phyloP scores from a whole-genome alignment of 2,329 filamentous ascomycete genomes.

The Fusarium siculi region DNA sequence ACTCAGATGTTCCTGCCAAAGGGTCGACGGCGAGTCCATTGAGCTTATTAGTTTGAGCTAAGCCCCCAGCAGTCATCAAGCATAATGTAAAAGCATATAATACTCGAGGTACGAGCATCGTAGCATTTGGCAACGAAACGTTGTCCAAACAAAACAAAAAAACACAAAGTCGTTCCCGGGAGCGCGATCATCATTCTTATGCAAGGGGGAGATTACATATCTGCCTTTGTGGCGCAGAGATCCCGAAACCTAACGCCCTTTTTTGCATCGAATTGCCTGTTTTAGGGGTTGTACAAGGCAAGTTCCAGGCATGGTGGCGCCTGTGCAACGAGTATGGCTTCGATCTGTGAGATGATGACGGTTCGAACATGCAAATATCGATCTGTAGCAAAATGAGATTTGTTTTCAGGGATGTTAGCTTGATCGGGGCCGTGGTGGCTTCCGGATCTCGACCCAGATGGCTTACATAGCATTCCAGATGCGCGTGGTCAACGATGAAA shows the following conservation, averaged over 20 bases:
- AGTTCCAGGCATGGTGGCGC: background rate
- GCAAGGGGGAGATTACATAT: background rate
- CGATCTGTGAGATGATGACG: background rate
- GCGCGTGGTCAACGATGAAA: background rate
- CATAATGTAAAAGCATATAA: background rate
- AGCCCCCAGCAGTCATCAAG: background rate
- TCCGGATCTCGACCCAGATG: background rate
- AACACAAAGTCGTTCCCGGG: background rate
- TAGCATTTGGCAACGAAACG: background rate
- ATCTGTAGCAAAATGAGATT: background rate
- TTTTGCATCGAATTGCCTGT: background rate
- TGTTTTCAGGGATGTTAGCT: background rate
- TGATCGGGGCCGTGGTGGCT: background rate
- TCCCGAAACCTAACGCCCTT: background rate
- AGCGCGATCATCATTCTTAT: background rate
- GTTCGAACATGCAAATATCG: background rate
- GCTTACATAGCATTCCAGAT: background rate
- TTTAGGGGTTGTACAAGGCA: no score
- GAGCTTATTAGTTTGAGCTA: background rate
- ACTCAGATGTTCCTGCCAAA: background rate
- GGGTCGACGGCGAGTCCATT: background rate
- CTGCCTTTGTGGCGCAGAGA: background rate
- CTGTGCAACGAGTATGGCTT: background rate
- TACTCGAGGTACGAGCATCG: background rate
- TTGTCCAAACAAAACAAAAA: no score